These are phyloP conservation scores for Abrus pulchellus DNA, from an alignment of 306 rosid species.

Conservation along the genomic window DNA sequence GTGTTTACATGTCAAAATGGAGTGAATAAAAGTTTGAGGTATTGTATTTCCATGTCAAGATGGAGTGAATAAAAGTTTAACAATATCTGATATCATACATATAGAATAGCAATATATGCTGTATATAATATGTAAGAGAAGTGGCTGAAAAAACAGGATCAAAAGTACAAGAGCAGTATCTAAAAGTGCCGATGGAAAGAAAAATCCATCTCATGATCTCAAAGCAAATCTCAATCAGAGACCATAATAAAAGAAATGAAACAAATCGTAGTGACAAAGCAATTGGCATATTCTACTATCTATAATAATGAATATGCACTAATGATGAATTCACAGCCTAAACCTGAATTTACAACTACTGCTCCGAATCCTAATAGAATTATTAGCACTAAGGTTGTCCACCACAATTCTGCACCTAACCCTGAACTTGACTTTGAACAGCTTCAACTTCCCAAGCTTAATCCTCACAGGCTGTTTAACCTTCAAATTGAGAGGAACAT, in stretches of 20 bases:
- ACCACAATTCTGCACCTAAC: conserved; percentile 70
- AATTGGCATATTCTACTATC: neutral
- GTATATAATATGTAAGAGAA: conserved; percentile 7
- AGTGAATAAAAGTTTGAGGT: neutral
- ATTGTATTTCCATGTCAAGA: neutral
- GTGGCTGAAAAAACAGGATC: conserved; percentile 8
- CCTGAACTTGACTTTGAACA: conserved; percentile 64
- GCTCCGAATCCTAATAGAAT: conserved; percentile 46
- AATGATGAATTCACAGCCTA: conserved; percentile 37
- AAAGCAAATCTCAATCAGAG: conserved; percentile 34
- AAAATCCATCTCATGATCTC: conserved; percentile 5
- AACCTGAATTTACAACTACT: conserved; percentile 55
- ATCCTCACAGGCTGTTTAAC: conserved; percentile 80
- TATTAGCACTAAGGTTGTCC: conserved; percentile 53
- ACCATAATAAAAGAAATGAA: conserved; percentile 39
- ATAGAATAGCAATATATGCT: neutral
- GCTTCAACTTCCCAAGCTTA: conserved; percentile 77
- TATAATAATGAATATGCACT: conserved; percentile 34
- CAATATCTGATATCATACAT: neutral
- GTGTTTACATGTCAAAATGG: neutral
- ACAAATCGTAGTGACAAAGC: conserved; percentile 25
- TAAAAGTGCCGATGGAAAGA: conserved; percentile 35
- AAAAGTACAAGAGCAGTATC: conserved; percentile 39
- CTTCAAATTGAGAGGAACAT: conserved; percentile 61
- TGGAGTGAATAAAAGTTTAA: neutral